Conservation (phyloP, 2,329 filamentous ascomycete species). For the Aspergillus terreus region DNA sequence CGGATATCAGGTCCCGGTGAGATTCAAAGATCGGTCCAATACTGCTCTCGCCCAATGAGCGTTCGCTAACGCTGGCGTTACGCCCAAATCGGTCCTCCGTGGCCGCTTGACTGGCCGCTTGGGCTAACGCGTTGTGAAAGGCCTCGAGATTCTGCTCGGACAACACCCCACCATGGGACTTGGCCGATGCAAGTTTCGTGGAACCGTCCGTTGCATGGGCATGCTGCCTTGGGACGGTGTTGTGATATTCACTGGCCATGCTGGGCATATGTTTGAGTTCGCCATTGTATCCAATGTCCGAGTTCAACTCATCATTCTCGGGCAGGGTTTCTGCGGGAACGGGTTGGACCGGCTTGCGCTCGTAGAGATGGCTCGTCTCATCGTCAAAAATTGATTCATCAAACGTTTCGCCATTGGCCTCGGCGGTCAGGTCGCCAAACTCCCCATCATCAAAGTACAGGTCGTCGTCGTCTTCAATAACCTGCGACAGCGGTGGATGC, state of each 20-base stretch:
- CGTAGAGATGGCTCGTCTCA: slow-evolving; percentile 42
- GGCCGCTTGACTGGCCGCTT: slow-evolving; percentile 73
- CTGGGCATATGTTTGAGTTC: slow-evolving; percentile 33
- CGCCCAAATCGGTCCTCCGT: slow-evolving; percentile 72
- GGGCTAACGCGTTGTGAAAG: slow-evolving; percentile 80
- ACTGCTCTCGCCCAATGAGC: slow-evolving; percentile 34
- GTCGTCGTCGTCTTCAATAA: slow-evolving; percentile 30
- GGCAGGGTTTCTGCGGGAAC: slow-evolving; percentile 6
- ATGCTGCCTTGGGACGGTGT: slow-evolving; percentile 17
- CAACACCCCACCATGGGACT: slow-evolving; percentile 35
- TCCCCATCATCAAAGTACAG: slow-evolving; percentile 48
- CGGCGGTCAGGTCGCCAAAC: slow-evolving; percentile 37
- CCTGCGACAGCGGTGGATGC: slow-evolving; percentile 5
- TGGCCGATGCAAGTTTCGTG: slow-evolving; percentile 32
- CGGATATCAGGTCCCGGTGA: slow-evolving; percentile 44
- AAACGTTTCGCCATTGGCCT: slow-evolving; percentile 33
- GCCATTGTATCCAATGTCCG: slow-evolving; percentile 7
- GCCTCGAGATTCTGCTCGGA: slow-evolving; percentile 60
- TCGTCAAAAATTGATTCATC: slow-evolving; percentile 50
- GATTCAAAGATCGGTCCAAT: slow-evolving; percentile 19
- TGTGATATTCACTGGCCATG: slow-evolving; percentile 31
- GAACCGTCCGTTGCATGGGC: slow-evolving; percentile 24
- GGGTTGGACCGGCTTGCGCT: slow-evolving; percentile 26
- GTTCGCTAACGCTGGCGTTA: slow-evolving; percentile 48
- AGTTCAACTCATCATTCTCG: slow-evolving; percentile 11